Evolutionary conservation across 2,329 filamentous ascomycete species (phyloP).

Genomic region (Pestalotiopsis sp.): DNA sequence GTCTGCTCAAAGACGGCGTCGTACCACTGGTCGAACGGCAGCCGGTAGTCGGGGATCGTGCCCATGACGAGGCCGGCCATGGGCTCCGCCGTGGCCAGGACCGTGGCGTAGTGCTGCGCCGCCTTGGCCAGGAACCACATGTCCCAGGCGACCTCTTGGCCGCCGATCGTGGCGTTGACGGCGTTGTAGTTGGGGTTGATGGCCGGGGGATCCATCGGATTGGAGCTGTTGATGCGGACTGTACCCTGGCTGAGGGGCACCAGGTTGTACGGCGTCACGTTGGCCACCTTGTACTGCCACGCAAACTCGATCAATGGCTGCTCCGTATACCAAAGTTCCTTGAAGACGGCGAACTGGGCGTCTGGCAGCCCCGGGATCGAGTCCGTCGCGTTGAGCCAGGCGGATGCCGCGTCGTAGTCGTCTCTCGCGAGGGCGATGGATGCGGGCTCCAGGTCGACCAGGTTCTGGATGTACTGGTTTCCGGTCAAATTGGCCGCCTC

Average conservation of each 20-base stretch:
- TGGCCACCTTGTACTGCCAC: conserved; percentile 13
- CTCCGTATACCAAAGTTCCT: conserved; percentile 15
- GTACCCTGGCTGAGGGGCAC: conserved; percentile 14
- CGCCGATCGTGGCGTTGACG: conserved; percentile 14
- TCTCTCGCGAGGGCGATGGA: background rate
- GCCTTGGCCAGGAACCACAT: conserved; percentile 17
- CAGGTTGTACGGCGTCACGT: conserved; percentile 16
- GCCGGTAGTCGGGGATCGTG: background rate
- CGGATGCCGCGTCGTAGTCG: conserved; percentile 12
- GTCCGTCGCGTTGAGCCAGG: conserved; percentile 13
- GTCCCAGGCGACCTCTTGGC: conserved; percentile 15
- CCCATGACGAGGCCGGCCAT: conserved; percentile 13
- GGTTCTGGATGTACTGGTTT: conserved; percentile 11
- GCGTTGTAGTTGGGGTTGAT: conserved; percentile 17
- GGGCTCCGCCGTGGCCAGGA: conserved; percentile 14
- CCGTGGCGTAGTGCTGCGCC: conserved; percentile 10
- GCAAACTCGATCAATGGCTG: conserved; percentile 14
- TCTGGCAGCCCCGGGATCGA: conserved; percentile 10
- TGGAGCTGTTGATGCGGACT: conserved; percentile 16
- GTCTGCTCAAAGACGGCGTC: conserved; percentile 9
- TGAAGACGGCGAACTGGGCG: conserved; percentile 8
- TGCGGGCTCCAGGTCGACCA: background rate
- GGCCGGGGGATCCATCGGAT: conserved; percentile 9
- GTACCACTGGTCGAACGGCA: conserved; percentile 14
- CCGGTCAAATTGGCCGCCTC: conserved; percentile 4